phyloP scores from a whole-genome alignment of 2,329 filamentous ascomycete species.

The Pestalotiopsis sp. region DNA sequence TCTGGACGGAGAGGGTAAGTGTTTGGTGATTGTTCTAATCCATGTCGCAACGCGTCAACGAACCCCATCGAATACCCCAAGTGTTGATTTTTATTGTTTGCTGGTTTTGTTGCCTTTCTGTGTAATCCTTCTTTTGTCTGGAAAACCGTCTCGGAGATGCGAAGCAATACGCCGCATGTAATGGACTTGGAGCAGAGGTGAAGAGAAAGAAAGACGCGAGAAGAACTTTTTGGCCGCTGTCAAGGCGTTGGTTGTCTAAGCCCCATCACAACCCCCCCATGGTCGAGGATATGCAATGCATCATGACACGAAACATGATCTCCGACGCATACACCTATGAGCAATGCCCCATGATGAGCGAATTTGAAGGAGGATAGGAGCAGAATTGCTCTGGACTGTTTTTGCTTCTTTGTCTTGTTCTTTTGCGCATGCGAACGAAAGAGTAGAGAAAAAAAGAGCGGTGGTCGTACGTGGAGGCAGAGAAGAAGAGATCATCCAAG shows the following conservation, averaged over 20 bases:
- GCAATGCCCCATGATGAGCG: not conserved
- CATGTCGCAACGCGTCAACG: not conserved
- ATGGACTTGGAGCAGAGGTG: not conserved
- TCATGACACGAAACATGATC: conserved; percentile 11
- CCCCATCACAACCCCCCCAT: not conserved
- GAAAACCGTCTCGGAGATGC: not conserved
- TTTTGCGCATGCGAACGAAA: too few species aligned
- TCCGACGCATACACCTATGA: not conserved
- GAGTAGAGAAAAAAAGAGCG: too few species aligned
- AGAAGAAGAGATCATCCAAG: not conserved
- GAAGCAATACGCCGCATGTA: not conserved
- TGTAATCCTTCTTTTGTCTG: not conserved
- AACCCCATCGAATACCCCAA: not conserved
- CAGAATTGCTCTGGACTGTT: not conserved
- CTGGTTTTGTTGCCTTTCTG: not conserved
- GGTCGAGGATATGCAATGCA: conserved; percentile 9
- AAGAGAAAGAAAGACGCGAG: not conserved
- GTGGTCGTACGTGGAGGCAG: not conserved
- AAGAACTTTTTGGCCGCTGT: not conserved
- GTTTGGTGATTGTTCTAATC: not conserved
- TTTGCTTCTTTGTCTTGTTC: too few species aligned
- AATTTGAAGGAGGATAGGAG: not conserved
- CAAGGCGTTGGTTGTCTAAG: not conserved
- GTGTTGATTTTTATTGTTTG: not conserved
- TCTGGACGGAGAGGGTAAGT: not conserved